Conservation (phyloP, 169 alveolate species). For the Cyclospora cayetanensis region DNA sequence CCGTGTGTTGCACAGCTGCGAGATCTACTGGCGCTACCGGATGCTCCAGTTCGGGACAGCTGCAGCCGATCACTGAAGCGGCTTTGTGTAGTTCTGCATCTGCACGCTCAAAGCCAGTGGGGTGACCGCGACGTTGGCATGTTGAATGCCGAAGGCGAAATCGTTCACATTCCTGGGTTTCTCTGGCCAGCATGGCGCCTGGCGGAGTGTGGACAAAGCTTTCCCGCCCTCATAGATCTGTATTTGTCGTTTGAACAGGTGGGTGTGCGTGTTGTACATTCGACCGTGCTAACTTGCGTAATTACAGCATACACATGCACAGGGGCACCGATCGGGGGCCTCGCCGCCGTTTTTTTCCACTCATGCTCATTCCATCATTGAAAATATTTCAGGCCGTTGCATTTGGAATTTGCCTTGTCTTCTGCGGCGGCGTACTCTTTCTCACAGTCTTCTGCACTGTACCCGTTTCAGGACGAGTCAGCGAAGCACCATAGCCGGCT, state of each 20-base stretch:
- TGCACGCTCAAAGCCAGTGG: background rate
- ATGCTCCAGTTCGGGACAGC: constrained; percentile 30
- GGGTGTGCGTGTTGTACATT: too few species aligned
- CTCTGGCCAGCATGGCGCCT: constrained; percentile 55
- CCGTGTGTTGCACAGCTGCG: background rate
- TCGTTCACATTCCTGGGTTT: constrained; percentile 2
- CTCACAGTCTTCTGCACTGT: background rate
- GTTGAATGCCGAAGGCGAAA: constrained; percentile 19
- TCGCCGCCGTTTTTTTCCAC: too few species aligned
- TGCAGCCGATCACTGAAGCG: constrained; percentile 48
- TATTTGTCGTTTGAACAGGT: constrained; percentile 36
- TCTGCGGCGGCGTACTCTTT: background rate
- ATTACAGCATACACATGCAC: too few species aligned
- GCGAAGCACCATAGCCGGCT: constrained; percentile 31
- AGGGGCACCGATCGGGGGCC: too few species aligned
- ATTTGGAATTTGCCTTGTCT: background rate
- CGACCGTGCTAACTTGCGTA: too few species aligned
- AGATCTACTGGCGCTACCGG: constrained; percentile 14
- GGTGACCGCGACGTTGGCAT: background rate
- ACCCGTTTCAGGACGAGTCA: constrained; percentile 4
- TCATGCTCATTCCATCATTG: too few species aligned
- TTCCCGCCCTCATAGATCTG: background rate
- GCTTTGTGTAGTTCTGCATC: constrained; percentile 22
- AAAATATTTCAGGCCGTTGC: too few species aligned
- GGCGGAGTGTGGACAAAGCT: constrained; percentile 14